Conservation (phyloP, 495 filamentous ascomycete species). For the Gamarada debralockiae region DNA sequence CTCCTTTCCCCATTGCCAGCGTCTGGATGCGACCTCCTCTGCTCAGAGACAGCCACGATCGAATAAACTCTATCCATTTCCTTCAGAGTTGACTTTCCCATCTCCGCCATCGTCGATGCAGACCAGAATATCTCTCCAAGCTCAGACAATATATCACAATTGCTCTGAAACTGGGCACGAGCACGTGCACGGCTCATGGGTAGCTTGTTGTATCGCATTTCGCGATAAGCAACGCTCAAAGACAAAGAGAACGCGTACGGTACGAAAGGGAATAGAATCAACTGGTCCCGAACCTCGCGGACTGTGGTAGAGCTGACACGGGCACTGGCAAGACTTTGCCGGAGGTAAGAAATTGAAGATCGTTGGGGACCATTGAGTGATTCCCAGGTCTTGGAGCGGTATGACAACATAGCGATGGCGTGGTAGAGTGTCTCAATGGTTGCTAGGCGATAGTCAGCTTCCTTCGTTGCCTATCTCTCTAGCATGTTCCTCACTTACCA, state of each 20-base stretch:
- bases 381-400: conserved; percentile 42
- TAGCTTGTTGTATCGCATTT: conserved; percentile 62
- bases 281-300: conserved; percentile 45
- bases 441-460: conserved; percentile 25
- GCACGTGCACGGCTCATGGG: conserved; percentile 60
- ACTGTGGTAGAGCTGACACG: conserved; percentile 59
- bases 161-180: conserved; percentile 54
- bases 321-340: conserved; percentile 61
- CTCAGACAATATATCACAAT: conserved; percentile 50
- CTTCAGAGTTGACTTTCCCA: conserved; percentile 39
- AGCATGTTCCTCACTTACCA: conserved; percentile 38
- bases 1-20: neutral
- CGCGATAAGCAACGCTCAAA: conserved; percentile 66
- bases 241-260: conserved; percentile 65
- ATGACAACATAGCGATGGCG: conserved; percentile 59
- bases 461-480: conserved; percentile 4
- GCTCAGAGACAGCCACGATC: conserved; percentile 24
- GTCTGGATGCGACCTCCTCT: conserved; percentile 12
- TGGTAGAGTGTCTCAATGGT: conserved; percentile 69
- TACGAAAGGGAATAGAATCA: conserved; percentile 60
- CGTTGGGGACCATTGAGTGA: conserved; percentile 46
- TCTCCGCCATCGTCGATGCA: conserved; percentile 56
- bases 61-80: conserved; percentile 36
- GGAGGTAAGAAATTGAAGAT: conserved; percentile 49
- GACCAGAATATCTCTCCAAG: conserved; percentile 58